Conservation (phyloP, 768 basidiomycete species). For the Wakefieldia striispora region DNA sequence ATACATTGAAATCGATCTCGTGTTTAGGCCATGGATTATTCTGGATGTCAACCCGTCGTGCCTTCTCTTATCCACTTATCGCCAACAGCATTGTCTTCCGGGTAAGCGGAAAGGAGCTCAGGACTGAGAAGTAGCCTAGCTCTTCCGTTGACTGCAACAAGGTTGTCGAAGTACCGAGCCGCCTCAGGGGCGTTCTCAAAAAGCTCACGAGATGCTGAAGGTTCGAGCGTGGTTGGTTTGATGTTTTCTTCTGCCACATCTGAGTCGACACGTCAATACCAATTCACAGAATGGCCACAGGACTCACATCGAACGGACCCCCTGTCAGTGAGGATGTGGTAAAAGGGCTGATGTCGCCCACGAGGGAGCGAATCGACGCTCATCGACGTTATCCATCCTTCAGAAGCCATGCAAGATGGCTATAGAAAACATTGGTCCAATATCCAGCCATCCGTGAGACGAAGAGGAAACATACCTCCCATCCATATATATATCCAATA, state of each 20-base stretch:
- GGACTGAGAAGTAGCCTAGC: constrained; percentile 42
- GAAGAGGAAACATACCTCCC: constrained; percentile 40
- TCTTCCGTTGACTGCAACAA: constrained; percentile 22
- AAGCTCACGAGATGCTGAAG: constrained; percentile 21
- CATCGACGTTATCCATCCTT: constrained; percentile 46
- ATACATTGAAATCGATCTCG: not conserved
- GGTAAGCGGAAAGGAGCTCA: constrained; percentile 42
- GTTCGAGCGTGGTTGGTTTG: constrained; percentile 16
- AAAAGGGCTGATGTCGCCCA: constrained; percentile 52
- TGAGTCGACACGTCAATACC: constrained; percentile 9
- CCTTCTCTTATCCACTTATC: constrained; percentile 34
- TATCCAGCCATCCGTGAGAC: not conserved
- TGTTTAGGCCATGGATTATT: not conserved
- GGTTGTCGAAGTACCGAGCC: constrained; percentile 39
- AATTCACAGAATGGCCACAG: not conserved
- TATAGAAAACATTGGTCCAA: constrained; percentile 4
- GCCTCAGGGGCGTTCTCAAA: constrained; percentile 26
- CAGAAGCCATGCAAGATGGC: constrained; percentile 38
- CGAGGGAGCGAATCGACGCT: constrained; percentile 36
- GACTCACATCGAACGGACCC: constrained; percentile 40
- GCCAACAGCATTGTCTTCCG: constrained; percentile 44
- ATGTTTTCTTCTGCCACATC: constrained; percentile 40
- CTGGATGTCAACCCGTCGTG: constrained; percentile 3
- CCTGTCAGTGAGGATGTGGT: constrained; percentile 36
- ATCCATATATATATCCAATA: constrained; percentile 44